Evolutionary conservation across 805 yeast species (phyloP).

Genomic region (Candida chilensis): DNA sequence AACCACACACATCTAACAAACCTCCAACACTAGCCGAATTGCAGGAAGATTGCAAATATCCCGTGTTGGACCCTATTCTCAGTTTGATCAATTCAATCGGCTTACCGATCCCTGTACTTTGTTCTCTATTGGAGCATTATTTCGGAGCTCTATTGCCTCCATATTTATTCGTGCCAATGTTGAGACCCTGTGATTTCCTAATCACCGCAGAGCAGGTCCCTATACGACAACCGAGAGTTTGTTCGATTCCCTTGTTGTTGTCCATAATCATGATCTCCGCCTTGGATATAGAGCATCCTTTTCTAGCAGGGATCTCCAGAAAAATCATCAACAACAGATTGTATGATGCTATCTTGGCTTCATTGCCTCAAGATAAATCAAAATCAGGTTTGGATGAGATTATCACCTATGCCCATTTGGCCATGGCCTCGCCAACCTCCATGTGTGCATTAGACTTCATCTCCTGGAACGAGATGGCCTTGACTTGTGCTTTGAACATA

Average conservation of each 20-base stretch:
- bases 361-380: conserved; percentile 5
- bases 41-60: background rate
- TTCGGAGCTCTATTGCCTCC: background rate
- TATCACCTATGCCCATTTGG: conserved; percentile 7
- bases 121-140: background rate
- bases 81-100: background rate
- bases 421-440: conserved; percentile 5
- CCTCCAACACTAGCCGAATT: too few species aligned
- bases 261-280: background rate
- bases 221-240: background rate
- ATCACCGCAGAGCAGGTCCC: background rate
- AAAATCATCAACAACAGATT: background rate
- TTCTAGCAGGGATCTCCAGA: background rate
- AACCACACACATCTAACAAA: too few species aligned
- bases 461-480: conserved; percentile 5
- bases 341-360: background rate
- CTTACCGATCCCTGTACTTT: background rate
- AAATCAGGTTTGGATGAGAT: conserved; percentile 7
- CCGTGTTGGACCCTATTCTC: background rate
- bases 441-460: conserved; percentile 4
- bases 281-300: conserved; percentile 1
- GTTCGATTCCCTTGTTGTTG: background rate
- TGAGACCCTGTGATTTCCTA: background rate
- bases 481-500: conserved; percentile 6
- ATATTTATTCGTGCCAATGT: background rate